Evolutionary conservation across 2,329 filamentous ascomycete species (phyloP), one percentile per base, ranked within the genome.

Genomic region (Colletotrichum cordylinicola): DNA sequence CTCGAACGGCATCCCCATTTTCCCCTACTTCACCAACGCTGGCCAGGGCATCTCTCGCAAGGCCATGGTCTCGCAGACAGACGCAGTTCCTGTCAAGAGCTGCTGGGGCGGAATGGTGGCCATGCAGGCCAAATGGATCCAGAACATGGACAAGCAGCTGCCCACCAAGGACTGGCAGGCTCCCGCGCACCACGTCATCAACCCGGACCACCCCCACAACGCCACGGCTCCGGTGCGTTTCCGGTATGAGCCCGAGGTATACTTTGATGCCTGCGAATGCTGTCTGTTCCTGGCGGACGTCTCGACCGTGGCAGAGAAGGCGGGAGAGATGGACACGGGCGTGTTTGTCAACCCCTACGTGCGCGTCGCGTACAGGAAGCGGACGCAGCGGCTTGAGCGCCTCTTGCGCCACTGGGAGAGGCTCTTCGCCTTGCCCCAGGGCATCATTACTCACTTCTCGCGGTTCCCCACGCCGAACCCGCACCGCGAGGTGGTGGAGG

Each of bases 71-170:
- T 85, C 85, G 0, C 90, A 91, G 71, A 88, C 82, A 48, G 91
- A 93, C 78, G 90, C 93, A 0, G 93, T 96, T 2, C 89, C 91
- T 10, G 94, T 95, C 2, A 90, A 90, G 79, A 93, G 92, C 78
- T 96, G 94, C 84, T 96, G 94, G 94, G 93, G 93, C 68, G 94
- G 94, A 27, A 95, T 95, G 90, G 92, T 91, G 4, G 91, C 91
- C 3, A 93, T 93, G 83, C 89, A 93, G 80, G 92, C 90, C 2
- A 84, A 85, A 62, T 92, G 90, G 82, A 90, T 93, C 62, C 90
- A 92, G 79, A 84, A 87, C 77, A 58, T 81, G 58, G 78, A 82
- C 56, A 67, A 70, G 18, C 77, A 78, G 15, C 78, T 86, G 35
- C 84, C 85, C 10, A 72, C 75, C 8, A 81, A 82, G 2, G 78